Base-by-base conservation (phyloP, 192 early-diverging fungal genomes). In the Paraglomus occultum region DNA sequence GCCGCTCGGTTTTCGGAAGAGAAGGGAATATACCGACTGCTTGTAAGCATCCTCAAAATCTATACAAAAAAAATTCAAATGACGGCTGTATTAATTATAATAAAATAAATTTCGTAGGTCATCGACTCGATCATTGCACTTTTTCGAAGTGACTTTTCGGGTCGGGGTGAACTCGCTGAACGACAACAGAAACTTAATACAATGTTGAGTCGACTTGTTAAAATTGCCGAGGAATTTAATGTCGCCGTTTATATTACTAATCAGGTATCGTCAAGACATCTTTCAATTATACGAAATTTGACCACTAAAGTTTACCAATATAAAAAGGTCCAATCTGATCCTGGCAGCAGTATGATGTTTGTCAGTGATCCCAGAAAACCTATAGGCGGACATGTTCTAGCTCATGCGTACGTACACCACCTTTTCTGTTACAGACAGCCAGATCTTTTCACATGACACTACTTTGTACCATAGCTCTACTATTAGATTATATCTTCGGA, bases 301-400 rank as follows among this genome's bases (percentile, higher is more conserved):
- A 10, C 57, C 39, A 10, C n/a, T 38, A 31, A 31, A 31, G 31
- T 48, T 51, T 20, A 31, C 31, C 31, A 31, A 31, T 31, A 31
- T 31, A 20, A 71, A 38, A 1, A 71, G 72, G 78, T 83, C 50
- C 77, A 74, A 66, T 76, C 85, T 8, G 84, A 88, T 65, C 82
- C 85, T n/a, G 82, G 84, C 6, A 83, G 77, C 49, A 79, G 75
- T 0, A 78, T 92, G 78, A 87, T 88, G 18, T 95, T 95, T 79
- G 89, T 91, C 0, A 82, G 89, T 14, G 93, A 95, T 66, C 92
- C 93, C 51, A 93, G 94, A 80, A 95, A 95, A 65, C 93, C 93
- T 8, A 85, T 93, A 48, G 90, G 89, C 38, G 89, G 93, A 1
- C 90, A 93, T 63, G 82, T 94, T 2, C 75, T 93, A 58, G 90